These are phyloP conservation scores for Xylaria digitata DNA, from an alignment of 2,329 filamentous ascomycete genomes.

Conservation along the genomic window DNA sequence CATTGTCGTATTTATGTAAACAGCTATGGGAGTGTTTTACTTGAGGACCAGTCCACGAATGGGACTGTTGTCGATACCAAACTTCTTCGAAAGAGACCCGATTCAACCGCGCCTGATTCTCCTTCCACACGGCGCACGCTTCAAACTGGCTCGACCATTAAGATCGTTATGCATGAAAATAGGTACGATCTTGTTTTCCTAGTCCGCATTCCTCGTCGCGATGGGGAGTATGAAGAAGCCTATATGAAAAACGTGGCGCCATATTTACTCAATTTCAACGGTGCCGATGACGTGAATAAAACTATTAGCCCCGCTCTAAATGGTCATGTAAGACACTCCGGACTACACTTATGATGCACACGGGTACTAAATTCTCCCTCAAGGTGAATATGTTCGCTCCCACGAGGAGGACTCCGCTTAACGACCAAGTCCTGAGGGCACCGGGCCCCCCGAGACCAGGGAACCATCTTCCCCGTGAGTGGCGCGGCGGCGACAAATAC, in stretches of 20 bases:
- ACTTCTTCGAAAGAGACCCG: slow-evolving; percentile 67
- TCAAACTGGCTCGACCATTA: slow-evolving; percentile 77
- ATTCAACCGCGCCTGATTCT: slow-evolving; percentile 52
- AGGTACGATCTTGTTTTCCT: slow-evolving; percentile 78
- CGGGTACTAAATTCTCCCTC: slow-evolving; percentile 33
- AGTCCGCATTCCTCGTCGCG: slow-evolving; percentile 83
- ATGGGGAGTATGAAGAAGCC: slow-evolving; percentile 71
- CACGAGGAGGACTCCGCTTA: slow-evolving; percentile 32
- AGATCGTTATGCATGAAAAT: slow-evolving; percentile 68
- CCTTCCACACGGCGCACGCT: slow-evolving; percentile 69
- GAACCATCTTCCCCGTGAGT: slow-evolving; percentile 67
- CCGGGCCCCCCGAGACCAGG: slow-evolving; percentile 49
- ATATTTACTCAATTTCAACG: slow-evolving; percentile 65
- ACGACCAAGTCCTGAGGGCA: slow-evolving; percentile 35
- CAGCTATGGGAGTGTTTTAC: slow-evolving; percentile 85
- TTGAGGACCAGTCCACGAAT: slow-evolving; percentile 95
- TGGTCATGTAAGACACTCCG: slow-evolving; percentile 56
- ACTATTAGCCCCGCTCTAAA: slow-evolving; percentile 61
- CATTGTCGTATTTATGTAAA: slow-evolving; percentile 97
- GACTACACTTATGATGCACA: slow-evolving; percentile 9
- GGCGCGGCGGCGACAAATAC: slow-evolving; percentile 86
- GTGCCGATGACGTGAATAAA: slow-evolving; percentile 51
- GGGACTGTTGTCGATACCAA: slow-evolving; percentile 86
- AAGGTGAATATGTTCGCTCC: slow-evolving; percentile 50
- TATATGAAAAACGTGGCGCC: slow-evolving; percentile 76